phyloP scores from a whole-genome alignment of 345 rosid species.

The Fremontodendron californicum region DNA sequence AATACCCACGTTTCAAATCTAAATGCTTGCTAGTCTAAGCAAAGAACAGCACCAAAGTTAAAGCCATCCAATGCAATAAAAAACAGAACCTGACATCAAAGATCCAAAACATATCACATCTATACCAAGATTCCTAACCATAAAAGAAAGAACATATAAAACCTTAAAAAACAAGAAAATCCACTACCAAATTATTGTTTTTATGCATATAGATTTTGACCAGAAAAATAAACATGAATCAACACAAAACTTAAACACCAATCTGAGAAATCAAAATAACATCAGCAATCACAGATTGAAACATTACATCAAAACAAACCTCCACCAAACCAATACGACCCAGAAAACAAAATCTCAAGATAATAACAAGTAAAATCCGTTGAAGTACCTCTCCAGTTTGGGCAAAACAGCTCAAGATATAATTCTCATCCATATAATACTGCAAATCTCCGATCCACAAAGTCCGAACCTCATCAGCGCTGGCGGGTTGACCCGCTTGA shows the following conservation, averaged over 20 bases:
- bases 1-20: not conserved
- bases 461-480: too few species aligned
- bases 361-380: not conserved
- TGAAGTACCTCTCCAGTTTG: too few species aligned
- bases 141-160: not conserved
- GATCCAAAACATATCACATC: not conserved
- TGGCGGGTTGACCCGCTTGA: too few species aligned
- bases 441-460: too few species aligned
- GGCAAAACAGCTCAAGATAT: too few species aligned
- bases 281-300: too few species aligned
- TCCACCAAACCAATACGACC: not conserved
- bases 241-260: not conserved
- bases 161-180: not conserved
- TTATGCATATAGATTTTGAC: not conserved
- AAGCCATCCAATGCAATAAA: not conserved
- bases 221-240: not conserved
- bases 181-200: not conserved
- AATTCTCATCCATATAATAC: too few species aligned
- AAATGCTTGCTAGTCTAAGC: not conserved
- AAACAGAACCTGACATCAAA: not conserved
- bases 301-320: not conserved
- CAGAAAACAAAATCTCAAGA: not conserved
- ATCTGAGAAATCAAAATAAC: not conserved
- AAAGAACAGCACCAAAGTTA: not conserved
- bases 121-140: not conserved